Base-by-base conservation (phyloP, 257 asterid species). In the Cinchona pubescens region DNA sequence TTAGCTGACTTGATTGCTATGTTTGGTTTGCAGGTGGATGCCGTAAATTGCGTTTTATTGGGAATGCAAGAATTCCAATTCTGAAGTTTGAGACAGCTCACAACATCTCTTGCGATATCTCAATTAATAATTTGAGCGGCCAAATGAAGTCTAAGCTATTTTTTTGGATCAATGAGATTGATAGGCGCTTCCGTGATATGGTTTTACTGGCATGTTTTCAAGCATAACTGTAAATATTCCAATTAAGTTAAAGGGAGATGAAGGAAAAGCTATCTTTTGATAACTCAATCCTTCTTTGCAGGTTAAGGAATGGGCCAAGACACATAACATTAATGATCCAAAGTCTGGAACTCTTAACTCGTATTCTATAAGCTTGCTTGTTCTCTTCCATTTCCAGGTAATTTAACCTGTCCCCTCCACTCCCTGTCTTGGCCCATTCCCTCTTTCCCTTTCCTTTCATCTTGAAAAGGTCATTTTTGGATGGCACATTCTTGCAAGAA, bases 301-400 rank as follows among this genome's bases (percentile, higher is more conserved):
- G 99, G 97, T 92, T 78, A 95, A 95, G 82, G 96, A 92, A 81
- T 95, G 99, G 99, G 97, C 99, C 48, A 91, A 88, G 84, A 79
- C 89, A 70, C 92, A 92, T 78, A 83, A 72, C 66, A 85, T 92
- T 65, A 95, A 92, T 82, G 96, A 95, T 76, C 85, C 99, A 29
- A 95, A 86, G 82, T 69, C 84, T 72, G 99, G 98, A 80, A 79
- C 87, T 67, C 81, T 95, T 81, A 95, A 91, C 82, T 95, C 99
- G 0, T 95, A 92, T 76, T 86, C 91, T 68, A 88, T 95, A 59
- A 83, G 94, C 88, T 85, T 92, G 88, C 97, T 95, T 60, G 97
- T 95, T 34, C 71, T 95, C 61, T 92, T 86, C 85, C 99, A 95
- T 86, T 85, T 95, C 70, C 99, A 94, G 99, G 99, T 94, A 83